Evolutionary conservation across 345 rosid species (phyloP), one percentile per base, ranked within the genome.

Genomic region (Noccaea bulbosa): DNA sequence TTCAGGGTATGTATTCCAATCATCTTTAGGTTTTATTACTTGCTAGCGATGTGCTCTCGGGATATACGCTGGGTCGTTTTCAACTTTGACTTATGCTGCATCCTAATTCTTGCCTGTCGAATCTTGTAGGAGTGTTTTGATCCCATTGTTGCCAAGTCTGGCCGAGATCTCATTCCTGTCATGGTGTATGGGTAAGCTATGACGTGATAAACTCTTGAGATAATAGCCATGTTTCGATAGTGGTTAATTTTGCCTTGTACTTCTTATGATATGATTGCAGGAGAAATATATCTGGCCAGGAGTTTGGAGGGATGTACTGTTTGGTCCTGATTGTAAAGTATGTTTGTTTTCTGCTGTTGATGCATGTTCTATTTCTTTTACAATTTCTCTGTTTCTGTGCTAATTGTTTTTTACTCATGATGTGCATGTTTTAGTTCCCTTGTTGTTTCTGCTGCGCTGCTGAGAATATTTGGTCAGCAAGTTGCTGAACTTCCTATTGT

Each of bases 401-500:
- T 57, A 37, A 69, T 62, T 41, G 12, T 12, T 61, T 60, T 20
- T 41, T 14, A 15, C 49, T 44, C 67, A 6, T 70, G 63, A 30
- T 57, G 52, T 2, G 0, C 9, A 32, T 51, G 11, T 2, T 46
- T 43, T 83, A 94, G 99, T 80, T 80, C 87, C 65, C 83, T 84
- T 72, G 96, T 90, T 77, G 93, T 92, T 39, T 92, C 98, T 50
- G 99, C 99, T 78, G 96, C 93, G 41, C 89, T 94, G 80, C 89
- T 94, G 65, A 87, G 99, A 79, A 79, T 92, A 44, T 88, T 94
- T 67, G 98, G 96, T 49, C 85, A 70, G 80, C 89, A 88, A 76
- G 92, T 92, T 78, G 99, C 98, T 16, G 99, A 94, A 80, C 98
- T 94, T 64, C 99, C 99, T 68, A 82, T 94, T 44, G 98, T 95